Evolutionary conservation across 371 early-diverging fungal species (phyloP).

Genomic region (Cokeromyces recurvatus): DNA sequence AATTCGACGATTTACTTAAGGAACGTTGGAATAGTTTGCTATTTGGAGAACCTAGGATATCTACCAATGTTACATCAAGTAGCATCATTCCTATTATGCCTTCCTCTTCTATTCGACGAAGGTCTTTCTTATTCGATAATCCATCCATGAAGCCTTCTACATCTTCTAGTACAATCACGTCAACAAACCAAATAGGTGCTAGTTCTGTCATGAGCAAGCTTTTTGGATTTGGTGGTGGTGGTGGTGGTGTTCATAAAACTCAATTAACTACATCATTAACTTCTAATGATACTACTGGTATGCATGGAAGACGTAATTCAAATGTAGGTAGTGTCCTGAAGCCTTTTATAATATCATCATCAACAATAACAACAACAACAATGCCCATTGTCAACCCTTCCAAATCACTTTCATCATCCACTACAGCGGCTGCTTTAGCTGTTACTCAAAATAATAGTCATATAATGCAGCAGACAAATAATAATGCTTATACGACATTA

Average conservation of each 20-base stretch:
- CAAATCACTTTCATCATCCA: no score
- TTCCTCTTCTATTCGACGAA: no score
- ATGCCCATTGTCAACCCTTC: not conserved
- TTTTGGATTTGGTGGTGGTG: no score
- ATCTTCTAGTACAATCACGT: constrained; percentile 4
- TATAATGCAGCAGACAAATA: not conserved
- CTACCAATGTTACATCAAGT: no score
- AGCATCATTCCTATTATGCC: not conserved
- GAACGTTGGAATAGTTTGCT: constrained; percentile 54
- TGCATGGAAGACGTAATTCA: not conserved
- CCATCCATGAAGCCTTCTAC: constrained; percentile 14
- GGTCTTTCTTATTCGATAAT: not conserved
- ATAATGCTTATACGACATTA: not conserved
- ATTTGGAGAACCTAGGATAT: constrained; percentile 28
- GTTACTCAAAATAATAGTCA: not conserved
- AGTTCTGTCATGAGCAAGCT: no score
- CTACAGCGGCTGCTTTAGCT: no score
- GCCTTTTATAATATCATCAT: no score
- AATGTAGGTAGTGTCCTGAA: no score
- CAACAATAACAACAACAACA: no score
- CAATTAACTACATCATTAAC: no score
- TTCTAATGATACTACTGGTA: not conserved
- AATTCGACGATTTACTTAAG: constrained; percentile 51
- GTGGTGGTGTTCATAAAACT: no score
- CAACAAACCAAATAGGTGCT: not conserved